Evolutionary conservation across 2,329 filamentous ascomycete species (phyloP).

Genomic region (Colletotrichum ledebouriae): DNA sequence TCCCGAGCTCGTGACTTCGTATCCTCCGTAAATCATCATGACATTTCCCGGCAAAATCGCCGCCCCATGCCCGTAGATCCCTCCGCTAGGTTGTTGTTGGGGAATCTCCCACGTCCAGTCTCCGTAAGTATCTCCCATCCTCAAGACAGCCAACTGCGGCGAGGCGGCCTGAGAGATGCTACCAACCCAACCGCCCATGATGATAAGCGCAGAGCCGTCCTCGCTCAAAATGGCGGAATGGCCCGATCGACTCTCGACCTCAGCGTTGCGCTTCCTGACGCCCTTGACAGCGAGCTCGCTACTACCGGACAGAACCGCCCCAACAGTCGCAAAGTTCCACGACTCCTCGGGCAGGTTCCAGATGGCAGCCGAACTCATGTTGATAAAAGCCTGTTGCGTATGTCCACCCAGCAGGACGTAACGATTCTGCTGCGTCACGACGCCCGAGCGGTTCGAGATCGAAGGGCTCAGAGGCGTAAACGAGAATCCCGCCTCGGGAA

Average conservation of each 20-base stretch:
- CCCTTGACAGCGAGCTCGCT: constrained; percentile 70
- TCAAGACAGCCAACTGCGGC: constrained; percentile 84
- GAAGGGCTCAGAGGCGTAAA: constrained; percentile 81
- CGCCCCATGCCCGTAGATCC: constrained; percentile 74
- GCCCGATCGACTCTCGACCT: constrained; percentile 85
- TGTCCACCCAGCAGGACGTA: constrained; percentile 90
- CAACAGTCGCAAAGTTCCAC: constrained; percentile 85
- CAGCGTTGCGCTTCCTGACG: constrained; percentile 43
- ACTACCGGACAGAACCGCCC: constrained; percentile 49
- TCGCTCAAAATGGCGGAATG: constrained; percentile 86
- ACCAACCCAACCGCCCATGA: constrained; percentile 95
- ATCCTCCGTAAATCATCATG: constrained; percentile 77
- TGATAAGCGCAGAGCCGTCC: constrained; percentile 81
- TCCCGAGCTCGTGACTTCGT: constrained; percentile 59
- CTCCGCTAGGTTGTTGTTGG: constrained; percentile 59
- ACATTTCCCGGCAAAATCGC: constrained; percentile 74
- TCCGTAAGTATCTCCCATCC: constrained; percentile 81
- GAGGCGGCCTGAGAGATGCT: constrained; percentile 80
- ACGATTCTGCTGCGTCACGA: constrained; percentile 78
- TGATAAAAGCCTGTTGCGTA: constrained; percentile 86
- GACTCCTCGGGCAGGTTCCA: constrained; percentile 88
- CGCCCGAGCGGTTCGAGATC: constrained; percentile 75
- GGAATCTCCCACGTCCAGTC: constrained; percentile 81
- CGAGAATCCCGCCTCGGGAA: constrained; percentile 86
- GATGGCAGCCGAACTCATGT: constrained; percentile 91